phyloP scores from a whole-genome alignment of 371 early-diverging fungal species.

The Mortierella sp. region DNA sequence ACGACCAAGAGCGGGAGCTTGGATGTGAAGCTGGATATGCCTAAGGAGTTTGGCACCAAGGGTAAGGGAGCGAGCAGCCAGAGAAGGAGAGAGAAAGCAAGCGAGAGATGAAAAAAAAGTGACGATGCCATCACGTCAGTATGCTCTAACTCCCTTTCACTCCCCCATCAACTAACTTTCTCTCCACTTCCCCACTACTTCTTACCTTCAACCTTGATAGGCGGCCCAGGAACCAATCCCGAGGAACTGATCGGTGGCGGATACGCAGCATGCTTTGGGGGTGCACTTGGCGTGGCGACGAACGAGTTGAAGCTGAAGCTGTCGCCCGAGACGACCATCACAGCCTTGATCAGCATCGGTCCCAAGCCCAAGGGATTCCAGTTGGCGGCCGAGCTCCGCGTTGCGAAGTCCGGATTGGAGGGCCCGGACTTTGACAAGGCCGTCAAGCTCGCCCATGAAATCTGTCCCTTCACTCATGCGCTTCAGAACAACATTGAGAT shows the following conservation, averaged over 20 bases:
- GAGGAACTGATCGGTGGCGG: slow-evolving; percentile 66
- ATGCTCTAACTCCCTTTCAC: not conserved
- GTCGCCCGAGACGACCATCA: slow-evolving; percentile 38
- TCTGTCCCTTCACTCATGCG: slow-evolving; percentile 50
- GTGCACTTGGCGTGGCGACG: slow-evolving; percentile 61
- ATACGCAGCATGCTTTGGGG: slow-evolving; percentile 66
- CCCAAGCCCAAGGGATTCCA: slow-evolving; percentile 57
- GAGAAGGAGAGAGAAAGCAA: not conserved
- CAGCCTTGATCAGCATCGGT: slow-evolving; percentile 38
- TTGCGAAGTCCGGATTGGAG: slow-evolving; percentile 42
- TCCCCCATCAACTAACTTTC: not conserved
- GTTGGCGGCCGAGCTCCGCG: slow-evolving; percentile 40
- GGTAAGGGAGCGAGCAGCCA: slow-evolving; percentile 12
- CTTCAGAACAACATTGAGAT: slow-evolving; percentile 38
- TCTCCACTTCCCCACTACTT: not conserved
- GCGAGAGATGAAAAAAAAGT: not conserved
- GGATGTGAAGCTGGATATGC: slow-evolving; percentile 61
- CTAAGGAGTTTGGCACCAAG: slow-evolving; percentile 61
- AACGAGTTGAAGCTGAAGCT: slow-evolving; percentile 55
- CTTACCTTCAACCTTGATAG: slow-evolving; percentile 17
- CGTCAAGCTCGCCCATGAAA: slow-evolving; percentile 36
- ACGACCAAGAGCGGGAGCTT: slow-evolving; percentile 62
- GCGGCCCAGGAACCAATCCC: slow-evolving; percentile 68
- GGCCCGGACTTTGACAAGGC: slow-evolving; percentile 34
- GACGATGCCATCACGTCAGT: not conserved